Conservation (phyloP, 2,329 filamentous ascomycete species). For the Stachybotrys chlorohalonatus region DNA sequence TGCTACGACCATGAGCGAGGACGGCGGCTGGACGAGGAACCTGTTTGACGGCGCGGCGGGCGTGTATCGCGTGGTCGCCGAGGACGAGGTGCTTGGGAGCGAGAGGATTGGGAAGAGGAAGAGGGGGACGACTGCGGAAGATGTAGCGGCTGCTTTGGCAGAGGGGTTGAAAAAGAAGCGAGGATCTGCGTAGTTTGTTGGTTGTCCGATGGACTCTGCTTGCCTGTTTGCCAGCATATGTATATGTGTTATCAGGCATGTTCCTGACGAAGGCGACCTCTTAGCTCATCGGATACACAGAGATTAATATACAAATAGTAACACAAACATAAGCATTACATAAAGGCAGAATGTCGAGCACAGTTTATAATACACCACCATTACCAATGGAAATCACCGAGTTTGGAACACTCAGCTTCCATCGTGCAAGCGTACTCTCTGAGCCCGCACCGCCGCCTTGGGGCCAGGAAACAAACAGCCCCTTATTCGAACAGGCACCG, state of each 20-base stretch:
- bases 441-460: background rate
- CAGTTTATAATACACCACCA: background rate
- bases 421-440: background rate
- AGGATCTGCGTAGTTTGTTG: background rate
- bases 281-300: no score
- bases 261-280: no score
- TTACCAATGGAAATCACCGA: background rate
- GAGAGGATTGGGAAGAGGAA: constrained; percentile 49
- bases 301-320: no score
- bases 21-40: constrained; percentile 50
- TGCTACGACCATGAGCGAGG: constrained; percentile 51
- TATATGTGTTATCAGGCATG: no score
- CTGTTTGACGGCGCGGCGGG: constrained; percentile 52
- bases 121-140: constrained; percentile 46
- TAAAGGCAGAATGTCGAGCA: background rate
- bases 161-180: constrained; percentile 41
- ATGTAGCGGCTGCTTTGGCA: constrained; percentile 40
- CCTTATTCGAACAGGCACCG: background rate
- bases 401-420: background rate
- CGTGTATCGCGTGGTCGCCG: constrained; percentile 52
- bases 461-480: background rate
- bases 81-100: constrained; percentile 49
- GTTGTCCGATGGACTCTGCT: no score
- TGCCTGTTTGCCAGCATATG: no score
- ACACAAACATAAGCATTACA: background rate